Base-by-base conservation (phyloP, 805 yeast species). In the Saccharomycopsis sp. region DNA sequence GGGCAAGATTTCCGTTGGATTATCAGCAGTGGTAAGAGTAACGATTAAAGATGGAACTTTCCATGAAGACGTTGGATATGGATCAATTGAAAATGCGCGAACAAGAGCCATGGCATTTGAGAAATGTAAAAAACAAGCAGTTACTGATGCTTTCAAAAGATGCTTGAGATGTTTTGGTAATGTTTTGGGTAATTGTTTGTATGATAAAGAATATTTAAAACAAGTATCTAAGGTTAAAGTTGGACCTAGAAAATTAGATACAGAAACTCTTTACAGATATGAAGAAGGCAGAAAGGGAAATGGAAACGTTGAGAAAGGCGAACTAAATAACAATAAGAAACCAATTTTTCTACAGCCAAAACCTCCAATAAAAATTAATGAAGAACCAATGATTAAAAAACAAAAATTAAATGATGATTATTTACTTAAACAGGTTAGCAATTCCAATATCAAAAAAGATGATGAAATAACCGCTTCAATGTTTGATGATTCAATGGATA, bases 41-140 rank as follows among this genome's bases (percentile, higher is more conserved):
- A 73, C 85, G 0, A 62, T 83, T 37, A 73, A 72, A 47, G 86
- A 80, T 54, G 94, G 94, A 1, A 72, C 89, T 0, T 81, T 61
- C 51, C 83, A 81, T 51, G 94, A 83, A 52, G 94, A 83, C 59
- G 72, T 82, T 33, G 94, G 94, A 0, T 83, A 82, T 55, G 94
- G 94, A n/a, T 76, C 76, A 36, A 74, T 79, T 14, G 92, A 83
- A 36, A 81, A 80, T 54, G 82, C 84, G 33, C 70, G 74, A 37
- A 67, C 76, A 18, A 79, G 78, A 52, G 75, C 87, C 1, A 71
- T 72, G 58, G 94, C 92, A 0, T 82, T 82, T 55, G 94, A 83
- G 51, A 81, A 83, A 51, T 81, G 88, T 42, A 81, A 79, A 57
- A 83, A 83, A 51, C 88, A 84, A 48, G 92, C 92, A 1, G 74